phyloP scores from a whole-genome alignment of 306 rosid species.

The Trifolium fragiferum region DNA sequence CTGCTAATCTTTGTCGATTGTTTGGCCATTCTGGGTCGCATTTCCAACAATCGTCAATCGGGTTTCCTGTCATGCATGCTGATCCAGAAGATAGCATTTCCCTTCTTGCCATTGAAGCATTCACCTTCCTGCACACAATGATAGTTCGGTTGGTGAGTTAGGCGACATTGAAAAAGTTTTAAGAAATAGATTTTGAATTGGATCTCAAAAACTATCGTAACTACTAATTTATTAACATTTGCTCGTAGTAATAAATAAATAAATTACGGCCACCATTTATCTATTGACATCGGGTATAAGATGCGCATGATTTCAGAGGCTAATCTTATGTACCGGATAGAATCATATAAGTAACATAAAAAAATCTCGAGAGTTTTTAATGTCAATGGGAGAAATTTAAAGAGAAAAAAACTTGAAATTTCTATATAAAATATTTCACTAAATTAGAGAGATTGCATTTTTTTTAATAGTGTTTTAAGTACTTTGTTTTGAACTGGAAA shows the following conservation, averaged over 20 bases:
- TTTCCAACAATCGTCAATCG: constrained; percentile 98
- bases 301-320: neutral
- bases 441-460: neutral
- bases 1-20: constrained; percentile 83
- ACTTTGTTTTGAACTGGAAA: neutral
- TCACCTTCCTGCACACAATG: constrained; percentile 67
- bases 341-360: neutral
- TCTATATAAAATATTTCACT: neutral
- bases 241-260: no score
- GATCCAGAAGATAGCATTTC: constrained; percentile 57
- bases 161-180: no score
- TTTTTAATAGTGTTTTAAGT: neutral
- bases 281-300: neutral
- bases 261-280: no score
- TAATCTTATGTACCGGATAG: neutral
- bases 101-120: constrained; percentile 81
- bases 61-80: constrained; percentile 84
- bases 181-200: no score
- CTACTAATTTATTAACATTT: no score
- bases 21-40: constrained; percentile 96
- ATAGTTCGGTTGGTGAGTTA: no score
- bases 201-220: no score
- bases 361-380: no score
- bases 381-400: no score
- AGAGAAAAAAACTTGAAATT: no score